These are phyloP conservation scores for Erythrobasidium hasegawianum DNA, from an alignment of 1,284 basidiomycete species.

Conservation along the genomic window DNA sequence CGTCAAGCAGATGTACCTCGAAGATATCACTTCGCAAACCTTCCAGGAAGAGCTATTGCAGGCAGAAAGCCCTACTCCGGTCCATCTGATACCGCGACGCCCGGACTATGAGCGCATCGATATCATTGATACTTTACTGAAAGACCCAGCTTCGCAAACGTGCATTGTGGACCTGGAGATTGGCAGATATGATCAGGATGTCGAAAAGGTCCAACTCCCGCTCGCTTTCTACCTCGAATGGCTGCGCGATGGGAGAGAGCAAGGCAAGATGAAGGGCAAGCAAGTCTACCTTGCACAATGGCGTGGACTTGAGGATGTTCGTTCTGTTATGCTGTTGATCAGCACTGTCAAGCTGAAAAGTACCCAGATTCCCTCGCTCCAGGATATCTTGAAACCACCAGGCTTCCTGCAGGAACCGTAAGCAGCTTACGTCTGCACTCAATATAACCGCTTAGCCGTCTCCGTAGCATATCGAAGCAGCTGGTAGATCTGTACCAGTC, in stretches of 20 bases:
- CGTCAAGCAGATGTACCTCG: slow-evolving; percentile 8
- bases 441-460: neutral
- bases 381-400: slow-evolving; percentile 4
- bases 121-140: slow-evolving; percentile 20
- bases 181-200: slow-evolving; percentile 27
- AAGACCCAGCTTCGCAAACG: slow-evolving; percentile 14
- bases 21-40: slow-evolving; percentile 2
- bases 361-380: slow-evolving; percentile 16
- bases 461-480: slow-evolving; percentile 7
- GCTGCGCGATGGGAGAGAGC: slow-evolving; percentile 20
- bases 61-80: slow-evolving; percentile 7
- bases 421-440: neutral
- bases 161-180: slow-evolving; percentile 34
- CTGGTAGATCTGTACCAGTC: slow-evolving; percentile 31
- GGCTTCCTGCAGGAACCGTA: slow-evolving; percentile 20
- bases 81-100: neutral
- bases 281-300: slow-evolving; percentile 33
- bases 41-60: slow-evolving; percentile 6
- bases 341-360: neutral
- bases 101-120: neutral
- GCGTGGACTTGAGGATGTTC: slow-evolving; percentile 28
- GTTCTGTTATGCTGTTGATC: no score
- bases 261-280: slow-evolving; percentile 25
- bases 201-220: slow-evolving; percentile 30
- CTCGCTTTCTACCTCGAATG: slow-evolving; percentile 28